Base-by-base conservation (phyloP, 78 protist species). In the Dictyostelium discoideum region DNA sequence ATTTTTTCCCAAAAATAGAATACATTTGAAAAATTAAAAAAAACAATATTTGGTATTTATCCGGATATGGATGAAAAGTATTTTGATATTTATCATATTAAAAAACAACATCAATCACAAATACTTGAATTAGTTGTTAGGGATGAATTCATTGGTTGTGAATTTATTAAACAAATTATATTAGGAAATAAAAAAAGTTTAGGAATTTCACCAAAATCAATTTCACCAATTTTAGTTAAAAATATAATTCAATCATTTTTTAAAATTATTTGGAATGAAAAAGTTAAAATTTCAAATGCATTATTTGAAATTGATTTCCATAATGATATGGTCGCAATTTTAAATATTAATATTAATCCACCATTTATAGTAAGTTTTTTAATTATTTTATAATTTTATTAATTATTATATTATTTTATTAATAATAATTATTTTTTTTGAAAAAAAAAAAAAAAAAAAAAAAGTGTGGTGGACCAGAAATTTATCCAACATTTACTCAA, bases 111-210 rank as follows among this genome's bases (percentile, higher is more conserved):
- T 78, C 84, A 78, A 44, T 13, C 37, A 5, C 29, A 40, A 40
- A 20, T 78, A 9, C 8, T 78, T 5, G 18, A 29, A 40, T 78
- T 42, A 3, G 6, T 78, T 18, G 26, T 22, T 3, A 42, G 48
- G 10, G 57, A 24, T 14, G 84, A 78, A 32, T 78, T 40, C n/a
- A 78, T 78, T 44, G 84, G 84, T 78, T 78, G 84, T 78, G 60
- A 78, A 22, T 78, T n/a, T 78, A 78, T 78, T 14, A 78, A 78
- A 42, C 13, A 37, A 42, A 9, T 42, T 78, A n/a, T 78, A 6
- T n/a, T 42, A 40, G 24, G 82, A 14, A 32, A 39, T 18, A 60
- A 20, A 60, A 60, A 60, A 9, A 76, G 48, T 29, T 3, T 24
- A 1, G 60, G 60, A 9, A 42, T 7, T 20, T 78, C 29, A 22